phyloP scores from a whole-genome alignment of 2,329 filamentous ascomycete species.

The Epicoccum sorghinum region DNA sequence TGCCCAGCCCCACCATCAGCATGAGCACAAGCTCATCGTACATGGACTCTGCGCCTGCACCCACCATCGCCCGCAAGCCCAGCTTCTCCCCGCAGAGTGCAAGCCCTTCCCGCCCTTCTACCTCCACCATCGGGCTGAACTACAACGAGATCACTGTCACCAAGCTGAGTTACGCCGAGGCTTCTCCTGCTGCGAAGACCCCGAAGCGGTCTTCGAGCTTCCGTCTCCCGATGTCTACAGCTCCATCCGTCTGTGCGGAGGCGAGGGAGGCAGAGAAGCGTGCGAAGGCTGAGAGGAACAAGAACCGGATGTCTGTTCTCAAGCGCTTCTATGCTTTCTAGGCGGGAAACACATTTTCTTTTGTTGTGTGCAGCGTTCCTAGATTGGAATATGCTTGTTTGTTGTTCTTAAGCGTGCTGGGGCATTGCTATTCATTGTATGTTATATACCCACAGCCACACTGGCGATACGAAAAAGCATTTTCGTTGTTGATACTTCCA shows the following conservation, averaged over 20 bases:
- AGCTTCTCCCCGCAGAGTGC: no score
- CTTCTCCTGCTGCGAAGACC: not conserved
- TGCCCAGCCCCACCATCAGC: not conserved
- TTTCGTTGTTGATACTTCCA: no score
- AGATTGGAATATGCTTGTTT: no score
- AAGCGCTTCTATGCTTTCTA: constrained; percentile 14
- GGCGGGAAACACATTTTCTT: not conserved
- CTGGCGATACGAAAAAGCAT: no score
- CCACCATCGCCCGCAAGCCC: no score
- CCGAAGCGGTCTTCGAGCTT: not conserved
- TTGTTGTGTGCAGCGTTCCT: no score
- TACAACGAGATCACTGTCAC: constrained; percentile 3
- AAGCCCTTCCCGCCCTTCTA: not conserved
- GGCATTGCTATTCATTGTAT: no score
- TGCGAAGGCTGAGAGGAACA: not conserved
- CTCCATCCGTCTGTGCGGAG: not conserved
- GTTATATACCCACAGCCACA: no score
- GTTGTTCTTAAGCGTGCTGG: no score
- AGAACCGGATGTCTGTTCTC: constrained; percentile 8
- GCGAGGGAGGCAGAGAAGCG: constrained; percentile 1
- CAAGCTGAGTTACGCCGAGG: no score
- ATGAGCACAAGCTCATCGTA: not conserved
- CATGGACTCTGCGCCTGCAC: not conserved
- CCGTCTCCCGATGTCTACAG: not conserved
- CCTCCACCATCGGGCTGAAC: not conserved